Evolutionary conservation across 805 yeast genomes (phyloP).

Genomic region (Lipomyces mesembrius): DNA sequence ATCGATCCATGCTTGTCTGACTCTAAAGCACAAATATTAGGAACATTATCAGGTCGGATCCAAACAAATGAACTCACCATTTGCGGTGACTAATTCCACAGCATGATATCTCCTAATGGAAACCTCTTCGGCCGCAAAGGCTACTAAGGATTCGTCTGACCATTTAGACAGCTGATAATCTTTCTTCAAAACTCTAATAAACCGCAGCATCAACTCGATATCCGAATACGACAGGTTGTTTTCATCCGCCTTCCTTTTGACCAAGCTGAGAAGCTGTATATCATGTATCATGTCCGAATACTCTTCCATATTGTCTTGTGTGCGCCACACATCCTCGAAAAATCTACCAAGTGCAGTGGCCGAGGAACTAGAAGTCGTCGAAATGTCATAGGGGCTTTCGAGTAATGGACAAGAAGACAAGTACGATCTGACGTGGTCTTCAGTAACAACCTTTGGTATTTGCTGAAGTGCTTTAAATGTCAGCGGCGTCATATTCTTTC

Average conservation of each 20-base stretch:
- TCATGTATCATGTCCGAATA: slow-evolving; percentile 10
- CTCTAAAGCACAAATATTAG: not conserved
- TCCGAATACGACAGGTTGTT: not conserved
- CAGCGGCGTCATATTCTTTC: not conserved
- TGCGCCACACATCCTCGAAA: not conserved
- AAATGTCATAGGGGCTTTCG: not conserved
- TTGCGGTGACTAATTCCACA: not conserved
- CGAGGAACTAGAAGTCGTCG: not conserved
- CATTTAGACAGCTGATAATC: slow-evolving; percentile 9
- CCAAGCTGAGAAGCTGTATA: not conserved
- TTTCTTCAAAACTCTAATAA: slow-evolving; percentile 6
- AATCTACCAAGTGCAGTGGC: slow-evolving; percentile 4
- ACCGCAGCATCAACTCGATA: slow-evolving; percentile 13
- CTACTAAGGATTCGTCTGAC: slow-evolving; percentile 4
- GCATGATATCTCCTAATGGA: not conserved
- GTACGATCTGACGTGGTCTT: slow-evolving; percentile 1
- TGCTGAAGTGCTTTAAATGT: slow-evolving; percentile 1
- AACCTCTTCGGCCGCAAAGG: slow-evolving; percentile 7
- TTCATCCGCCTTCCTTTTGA: not conserved
- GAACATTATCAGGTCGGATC: not conserved
- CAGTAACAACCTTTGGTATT: slow-evolving; percentile 1
- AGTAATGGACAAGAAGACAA: not conserved
- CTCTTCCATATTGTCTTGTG: slow-evolving; percentile 7
- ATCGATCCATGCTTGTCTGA: not conserved
- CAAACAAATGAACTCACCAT: not conserved